Evolutionary conservation across 208 protist genomes (phyloP).

Genomic region (Acanthamoeba rhysodes): DNA sequence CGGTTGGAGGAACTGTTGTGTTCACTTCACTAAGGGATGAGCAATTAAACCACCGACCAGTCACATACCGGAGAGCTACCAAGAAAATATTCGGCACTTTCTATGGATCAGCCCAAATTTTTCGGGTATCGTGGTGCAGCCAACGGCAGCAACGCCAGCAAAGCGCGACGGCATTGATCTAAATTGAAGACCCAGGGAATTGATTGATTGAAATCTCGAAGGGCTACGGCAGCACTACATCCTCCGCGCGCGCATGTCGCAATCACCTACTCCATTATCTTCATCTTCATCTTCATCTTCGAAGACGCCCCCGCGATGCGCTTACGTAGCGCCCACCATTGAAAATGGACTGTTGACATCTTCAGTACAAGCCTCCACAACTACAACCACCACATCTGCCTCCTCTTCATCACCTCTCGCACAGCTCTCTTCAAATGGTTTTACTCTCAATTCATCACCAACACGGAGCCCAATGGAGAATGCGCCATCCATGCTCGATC

Average conservation of each 20-base stretch:
- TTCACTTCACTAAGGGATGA: too few species aligned
- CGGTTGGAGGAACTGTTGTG: too few species aligned
- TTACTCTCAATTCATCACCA: constrained; percentile 5
- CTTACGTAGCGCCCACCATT: constrained; percentile 1
- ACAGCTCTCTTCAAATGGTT: background rate
- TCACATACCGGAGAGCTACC: too few species aligned
- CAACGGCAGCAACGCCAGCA: background rate
- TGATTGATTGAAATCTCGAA: background rate
- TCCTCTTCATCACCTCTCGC: background rate
- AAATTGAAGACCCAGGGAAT: background rate
- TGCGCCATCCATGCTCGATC: constrained; percentile 43
- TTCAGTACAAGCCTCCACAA: background rate
- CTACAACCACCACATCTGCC: background rate
- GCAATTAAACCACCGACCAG: too few species aligned
- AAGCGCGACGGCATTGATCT: background rate
- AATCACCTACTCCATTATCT: background rate
- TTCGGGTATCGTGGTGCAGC: background rate
- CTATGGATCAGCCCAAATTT: background rate
- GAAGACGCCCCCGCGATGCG: background rate
- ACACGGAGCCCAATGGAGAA: background rate
- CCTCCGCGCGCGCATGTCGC: background rate
- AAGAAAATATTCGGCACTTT: background rate
- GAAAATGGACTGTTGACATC: background rate
- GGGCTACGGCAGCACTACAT: too few species aligned
- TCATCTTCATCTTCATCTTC: background rate